Percentiles rank a stretch among this genome's conserved stretches.
Conservation (phyloP, 1,284 basidiomycete species). For the Sanghuangporus sanghuang region DNA sequence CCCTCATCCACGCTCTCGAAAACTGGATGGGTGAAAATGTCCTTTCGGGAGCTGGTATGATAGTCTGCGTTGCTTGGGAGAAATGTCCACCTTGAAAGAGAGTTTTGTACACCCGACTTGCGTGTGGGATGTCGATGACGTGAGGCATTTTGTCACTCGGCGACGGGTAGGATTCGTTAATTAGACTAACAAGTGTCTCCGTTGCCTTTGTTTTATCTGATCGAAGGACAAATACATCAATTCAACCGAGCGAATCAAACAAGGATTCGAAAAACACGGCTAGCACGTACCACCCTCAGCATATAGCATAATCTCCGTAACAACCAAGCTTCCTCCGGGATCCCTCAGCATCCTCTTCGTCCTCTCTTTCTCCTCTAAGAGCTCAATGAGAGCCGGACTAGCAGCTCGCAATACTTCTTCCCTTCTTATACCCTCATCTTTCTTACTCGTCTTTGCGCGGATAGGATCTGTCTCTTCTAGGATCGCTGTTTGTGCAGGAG, state of each 20-base stretch:
- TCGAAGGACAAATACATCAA: not conserved
- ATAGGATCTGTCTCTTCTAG: constrained; percentile 68
- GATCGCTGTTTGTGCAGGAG: constrained; percentile 65
- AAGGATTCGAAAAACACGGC: not conserved
- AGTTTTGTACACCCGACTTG: constrained; percentile 78
- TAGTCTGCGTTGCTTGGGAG: constrained; percentile 50
- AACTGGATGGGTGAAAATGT: constrained; percentile 53
- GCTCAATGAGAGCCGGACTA: constrained; percentile 62
- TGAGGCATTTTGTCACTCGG: constrained; percentile 45
- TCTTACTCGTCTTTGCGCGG: constrained; percentile 72
- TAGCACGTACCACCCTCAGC: constrained; percentile 66
- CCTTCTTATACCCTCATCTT: constrained; percentile 54
- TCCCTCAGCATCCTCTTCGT: constrained; percentile 55
- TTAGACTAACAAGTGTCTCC: constrained; percentile 50
- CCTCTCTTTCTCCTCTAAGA: constrained; percentile 56
- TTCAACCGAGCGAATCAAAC: not conserved
- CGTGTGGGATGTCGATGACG: constrained; percentile 74
- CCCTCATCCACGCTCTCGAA: constrained; percentile 51
- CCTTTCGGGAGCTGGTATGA: constrained; percentile 37
- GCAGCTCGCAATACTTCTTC: constrained; percentile 68
- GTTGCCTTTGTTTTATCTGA: constrained; percentile 68
- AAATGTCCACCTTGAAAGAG: constrained; percentile 88
- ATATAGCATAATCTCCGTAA: constrained; percentile 76
- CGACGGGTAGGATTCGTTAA: constrained; percentile 53
- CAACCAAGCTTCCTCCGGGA: constrained; percentile 70